Conservation (phyloP, 176 grass and related monocot genomes). For the Ensete glaucum region DNA sequence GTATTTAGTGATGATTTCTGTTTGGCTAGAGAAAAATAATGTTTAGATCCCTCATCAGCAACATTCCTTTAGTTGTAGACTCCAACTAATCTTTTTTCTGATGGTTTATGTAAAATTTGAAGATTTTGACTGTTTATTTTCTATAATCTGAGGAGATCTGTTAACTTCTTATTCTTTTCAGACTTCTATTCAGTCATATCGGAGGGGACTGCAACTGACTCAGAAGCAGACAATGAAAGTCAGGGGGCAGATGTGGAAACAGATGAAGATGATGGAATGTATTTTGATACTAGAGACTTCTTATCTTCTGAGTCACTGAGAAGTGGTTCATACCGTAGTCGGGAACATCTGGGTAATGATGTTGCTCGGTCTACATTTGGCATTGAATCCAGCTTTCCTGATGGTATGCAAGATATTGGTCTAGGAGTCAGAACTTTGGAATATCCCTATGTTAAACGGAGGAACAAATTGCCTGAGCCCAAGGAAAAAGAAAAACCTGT, state of each 20-base stretch:
- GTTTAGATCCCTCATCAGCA: no score
- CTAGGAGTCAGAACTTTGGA: conserved; percentile 31
- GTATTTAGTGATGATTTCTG: no score
- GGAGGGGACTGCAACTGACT: conserved; percentile 74
- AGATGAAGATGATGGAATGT: conserved; percentile 67
- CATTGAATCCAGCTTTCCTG: conserved; percentile 19
- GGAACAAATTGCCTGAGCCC: conserved; percentile 77
- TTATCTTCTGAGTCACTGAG: conserved; percentile 63
- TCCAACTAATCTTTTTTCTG: no score
- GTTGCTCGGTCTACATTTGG: conserved; percentile 31
- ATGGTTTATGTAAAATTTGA: no score
- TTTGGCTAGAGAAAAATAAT: no score
- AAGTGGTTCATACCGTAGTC: conserved; percentile 64
- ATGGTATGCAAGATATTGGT: conserved; percentile 8
- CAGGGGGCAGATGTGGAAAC: conserved; percentile 73
- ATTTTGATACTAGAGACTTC: conserved; percentile 87
- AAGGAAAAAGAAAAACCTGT: conserved; percentile 90
- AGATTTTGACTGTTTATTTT: neutral
- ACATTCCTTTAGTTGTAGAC: no score
- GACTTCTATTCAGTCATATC: conserved; percentile 97
- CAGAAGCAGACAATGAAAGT: conserved; percentile 80
- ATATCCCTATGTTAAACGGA: conserved; percentile 55
- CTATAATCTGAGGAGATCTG: neutral
- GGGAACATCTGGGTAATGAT: conserved; percentile 44
- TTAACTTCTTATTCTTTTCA: conserved; percentile 27